These are phyloP conservation scores for Lactifluus piperatus DNA, from an alignment of 768 basidiomycete species.

Conservation along the genomic window DNA sequence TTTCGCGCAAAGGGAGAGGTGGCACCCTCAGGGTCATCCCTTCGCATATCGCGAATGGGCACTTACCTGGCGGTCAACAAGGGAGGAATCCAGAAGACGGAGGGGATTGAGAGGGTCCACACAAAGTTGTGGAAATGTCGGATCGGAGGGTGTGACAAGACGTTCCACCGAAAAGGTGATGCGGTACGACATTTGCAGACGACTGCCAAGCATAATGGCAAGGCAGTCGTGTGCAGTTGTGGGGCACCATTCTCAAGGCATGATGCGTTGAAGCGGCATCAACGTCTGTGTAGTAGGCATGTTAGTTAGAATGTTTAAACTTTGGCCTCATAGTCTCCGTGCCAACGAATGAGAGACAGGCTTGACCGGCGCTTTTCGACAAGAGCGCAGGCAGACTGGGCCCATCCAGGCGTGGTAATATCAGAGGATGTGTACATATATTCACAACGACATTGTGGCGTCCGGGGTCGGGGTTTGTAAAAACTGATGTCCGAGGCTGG, in stretches of 20 bases:
- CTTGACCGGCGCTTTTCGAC: too few species aligned
- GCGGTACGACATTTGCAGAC: slow-evolving; percentile 15
- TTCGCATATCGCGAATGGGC: slow-evolving; percentile 1
- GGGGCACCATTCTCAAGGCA: slow-evolving; percentile 15
- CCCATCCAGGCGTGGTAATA: too few species aligned
- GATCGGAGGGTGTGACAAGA: slow-evolving; percentile 13
- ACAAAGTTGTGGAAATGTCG: slow-evolving; percentile 15
- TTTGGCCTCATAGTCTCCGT: too few species aligned
- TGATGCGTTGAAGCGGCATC: slow-evolving; percentile 15
- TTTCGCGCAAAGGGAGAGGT: not conserved
- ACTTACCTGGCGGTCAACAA: not conserved
- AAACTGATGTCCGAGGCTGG: not conserved
- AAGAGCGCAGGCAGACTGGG: too few species aligned
- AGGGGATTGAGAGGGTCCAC: slow-evolving; percentile 12
- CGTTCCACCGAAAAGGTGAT: slow-evolving; percentile 10
- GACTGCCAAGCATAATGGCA: slow-evolving; percentile 13
- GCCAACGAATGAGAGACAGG: too few species aligned
- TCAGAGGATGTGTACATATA: too few species aligned
- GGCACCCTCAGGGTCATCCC: not conserved
- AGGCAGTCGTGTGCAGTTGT: slow-evolving; percentile 11
- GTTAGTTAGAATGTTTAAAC: not conserved
- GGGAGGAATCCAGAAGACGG: not conserved
- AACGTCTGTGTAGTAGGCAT: slow-evolving; percentile 6
- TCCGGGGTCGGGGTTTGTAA: too few species aligned
- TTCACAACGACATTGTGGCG: too few species aligned